Evolutionary conservation across 371 early-diverging fungal species (phyloP).

Genomic region (Massospora cicadina): DNA sequence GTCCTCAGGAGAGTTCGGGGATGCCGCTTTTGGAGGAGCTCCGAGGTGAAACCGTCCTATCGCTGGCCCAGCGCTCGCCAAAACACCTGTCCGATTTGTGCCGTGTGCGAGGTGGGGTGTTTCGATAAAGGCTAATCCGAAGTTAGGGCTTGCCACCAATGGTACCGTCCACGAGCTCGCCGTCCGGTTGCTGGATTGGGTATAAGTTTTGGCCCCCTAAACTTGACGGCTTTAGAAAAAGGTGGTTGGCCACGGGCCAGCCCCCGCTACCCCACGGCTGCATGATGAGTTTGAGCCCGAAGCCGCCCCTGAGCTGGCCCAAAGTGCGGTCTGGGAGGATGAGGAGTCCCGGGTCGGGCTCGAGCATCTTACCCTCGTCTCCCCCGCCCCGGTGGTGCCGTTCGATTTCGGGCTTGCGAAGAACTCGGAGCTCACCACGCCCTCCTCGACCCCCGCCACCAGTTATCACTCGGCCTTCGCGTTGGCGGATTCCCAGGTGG

Average conservation of each 20-base stretch:
- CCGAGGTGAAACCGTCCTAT: neutral
- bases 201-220: neutral
- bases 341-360: constrained; percentile 1
- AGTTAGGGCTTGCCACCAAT: neutral
- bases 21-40: neutral
- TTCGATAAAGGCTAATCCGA: neutral
- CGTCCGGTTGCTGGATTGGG: neutral
- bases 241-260: neutral
- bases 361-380: neutral
- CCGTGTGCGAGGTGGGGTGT: neutral
- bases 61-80: neutral
- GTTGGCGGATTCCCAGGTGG: neutral
- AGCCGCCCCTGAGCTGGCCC: neutral
- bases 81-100: neutral
- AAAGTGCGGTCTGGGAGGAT: neutral
- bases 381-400: too few species aligned
- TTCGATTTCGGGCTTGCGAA: neutral
- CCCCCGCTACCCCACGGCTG: neutral
- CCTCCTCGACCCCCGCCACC: neutral
- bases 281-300: neutral
- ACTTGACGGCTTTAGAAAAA: neutral
- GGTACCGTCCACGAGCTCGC: neutral
- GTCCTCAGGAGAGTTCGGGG: neutral
- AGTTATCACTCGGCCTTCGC: neutral
- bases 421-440: neutral